A percentile compares a stretch with the other conserved stretches of the same genome.
These are phyloP conservation scores for Parathielavia hyrcaniae DNA, from an alignment of 495 filamentous ascomycete genomes.

Conservation along the genomic window DNA sequence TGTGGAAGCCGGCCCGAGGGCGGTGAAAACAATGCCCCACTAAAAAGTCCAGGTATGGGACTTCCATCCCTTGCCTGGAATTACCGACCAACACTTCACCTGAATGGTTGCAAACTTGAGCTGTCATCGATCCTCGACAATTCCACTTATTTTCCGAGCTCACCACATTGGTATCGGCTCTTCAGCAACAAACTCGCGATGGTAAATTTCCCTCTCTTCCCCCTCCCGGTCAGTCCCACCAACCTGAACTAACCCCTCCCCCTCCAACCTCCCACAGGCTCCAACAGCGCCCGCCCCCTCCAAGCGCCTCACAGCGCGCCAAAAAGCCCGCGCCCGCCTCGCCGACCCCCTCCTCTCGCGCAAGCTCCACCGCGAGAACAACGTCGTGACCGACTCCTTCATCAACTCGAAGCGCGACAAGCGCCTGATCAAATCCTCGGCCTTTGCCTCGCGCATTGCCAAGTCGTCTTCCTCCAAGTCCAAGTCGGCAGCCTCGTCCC, in stretches of 20 bases:
- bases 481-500: slow-evolving; percentile 15
- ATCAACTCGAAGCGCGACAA: slow-evolving; percentile 70
- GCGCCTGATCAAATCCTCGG: slow-evolving; percentile 64
- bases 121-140: no score
- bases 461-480: slow-evolving; percentile 49
- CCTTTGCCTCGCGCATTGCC: slow-evolving; percentile 67
- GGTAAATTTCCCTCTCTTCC: slow-evolving; percentile 10
- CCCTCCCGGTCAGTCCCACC: not conserved
- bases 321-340: slow-evolving; percentile 31
- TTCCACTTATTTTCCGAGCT: no score
- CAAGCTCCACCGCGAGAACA: slow-evolving; percentile 39
- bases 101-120: no score
- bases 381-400: slow-evolving; percentile 42
- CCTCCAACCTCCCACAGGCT: slow-evolving; percentile 20
- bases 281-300: slow-evolving; percentile 25
- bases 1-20: slow-evolving; percentile 5
- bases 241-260: slow-evolving; percentile 6
- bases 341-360: slow-evolving; percentile 34
- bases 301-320: slow-evolving; percentile 30
- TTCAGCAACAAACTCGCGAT: slow-evolving; percentile 1
- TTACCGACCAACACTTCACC: no score
- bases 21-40: slow-evolving; percentile 28
- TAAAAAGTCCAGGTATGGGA: slow-evolving; percentile 36
- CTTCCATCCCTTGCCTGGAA: no score
- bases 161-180: not conserved